Evolutionary conservation across 2,329 filamentous ascomycete species (phyloP).

Genomic region (Penicillium vulpinum): DNA sequence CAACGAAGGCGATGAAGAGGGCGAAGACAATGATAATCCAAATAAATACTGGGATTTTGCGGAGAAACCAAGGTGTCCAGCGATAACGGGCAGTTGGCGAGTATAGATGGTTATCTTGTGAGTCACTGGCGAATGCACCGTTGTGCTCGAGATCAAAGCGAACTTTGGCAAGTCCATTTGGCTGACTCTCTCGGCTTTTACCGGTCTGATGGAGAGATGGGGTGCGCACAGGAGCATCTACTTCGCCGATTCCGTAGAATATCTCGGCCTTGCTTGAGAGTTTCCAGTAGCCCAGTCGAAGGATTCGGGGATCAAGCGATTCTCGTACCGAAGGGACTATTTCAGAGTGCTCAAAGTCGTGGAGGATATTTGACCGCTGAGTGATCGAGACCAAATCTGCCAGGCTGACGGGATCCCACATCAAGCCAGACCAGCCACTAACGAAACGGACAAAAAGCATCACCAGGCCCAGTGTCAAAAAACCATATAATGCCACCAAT

Average conservation of each 20-base stretch:
- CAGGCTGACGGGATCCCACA: conserved; percentile 81
- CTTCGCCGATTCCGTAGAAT: conserved; percentile 78
- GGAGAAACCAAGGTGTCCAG: conserved; percentile 76
- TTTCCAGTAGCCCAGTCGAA: conserved; percentile 85
- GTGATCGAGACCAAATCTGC: conserved; percentile 79
- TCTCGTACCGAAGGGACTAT: conserved; percentile 51
- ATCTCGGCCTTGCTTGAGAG: conserved; percentile 65
- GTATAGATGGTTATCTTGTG: conserved; percentile 54
- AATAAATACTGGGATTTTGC: conserved; percentile 63
- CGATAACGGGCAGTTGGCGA: conserved; percentile 59
- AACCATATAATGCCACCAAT: conserved; percentile 69
- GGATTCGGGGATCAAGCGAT: conserved; percentile 57
- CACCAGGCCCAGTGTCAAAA: conserved; percentile 61
- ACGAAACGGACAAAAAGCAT: conserved; percentile 66
- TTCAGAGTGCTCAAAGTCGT: conserved; percentile 70
- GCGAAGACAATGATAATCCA: conserved; percentile 63
- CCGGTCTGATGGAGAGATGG: conserved; percentile 35
- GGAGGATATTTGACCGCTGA: conserved; percentile 74
- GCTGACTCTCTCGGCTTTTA: conserved; percentile 32
- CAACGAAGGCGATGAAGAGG: conserved; percentile 68
- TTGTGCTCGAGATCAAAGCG: conserved; percentile 42
- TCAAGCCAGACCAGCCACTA: conserved; percentile 67
- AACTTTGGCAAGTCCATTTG: conserved; percentile 35
- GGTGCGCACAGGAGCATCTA: conserved; percentile 53
- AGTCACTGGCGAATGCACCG: conserved; percentile 41